Evolutionary conservation across 257 asterid genomes (phyloP).

Genomic region (Solanum tacnaense): DNA sequence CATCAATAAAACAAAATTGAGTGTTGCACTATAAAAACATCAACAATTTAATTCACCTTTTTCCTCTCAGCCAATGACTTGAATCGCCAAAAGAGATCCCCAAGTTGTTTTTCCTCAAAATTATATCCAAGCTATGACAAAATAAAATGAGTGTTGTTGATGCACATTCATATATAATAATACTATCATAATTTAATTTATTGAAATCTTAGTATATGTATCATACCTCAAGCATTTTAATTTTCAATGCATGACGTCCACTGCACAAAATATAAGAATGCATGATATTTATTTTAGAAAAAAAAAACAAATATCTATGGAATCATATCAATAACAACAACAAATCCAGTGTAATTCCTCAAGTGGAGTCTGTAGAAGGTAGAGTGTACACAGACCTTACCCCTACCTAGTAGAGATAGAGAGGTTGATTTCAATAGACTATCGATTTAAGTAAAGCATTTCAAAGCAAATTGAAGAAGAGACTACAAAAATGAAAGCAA

Average conservation of each 20-base stretch:
- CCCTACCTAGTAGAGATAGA: neutral
- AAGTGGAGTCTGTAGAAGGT: neutral
- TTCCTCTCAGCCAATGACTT: slow-evolving; percentile 78
- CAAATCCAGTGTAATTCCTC: neutral
- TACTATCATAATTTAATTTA: neutral
- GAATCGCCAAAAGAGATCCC: slow-evolving; percentile 74
- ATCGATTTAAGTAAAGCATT: neutral
- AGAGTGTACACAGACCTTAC: neutral
- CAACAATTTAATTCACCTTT: slow-evolving; percentile 34
- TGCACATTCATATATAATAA: neutral
- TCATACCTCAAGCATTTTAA: slow-evolving; percentile 70
- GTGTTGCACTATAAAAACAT: neutral
- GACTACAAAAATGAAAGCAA: too few species aligned
- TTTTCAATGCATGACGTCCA: slow-evolving; percentile 90
- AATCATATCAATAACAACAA: neutral
- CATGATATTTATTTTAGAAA: neutral
- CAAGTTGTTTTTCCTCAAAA: slow-evolving; percentile 70
- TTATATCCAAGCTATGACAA: slow-evolving; percentile 71
- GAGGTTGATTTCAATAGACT: too few species aligned
- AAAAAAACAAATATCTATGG: too few species aligned
- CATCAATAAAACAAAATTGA: too few species aligned
- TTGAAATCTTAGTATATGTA: neutral
- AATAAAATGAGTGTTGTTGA: neutral
- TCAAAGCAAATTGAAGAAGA: neutral
- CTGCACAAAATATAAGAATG: slow-evolving; percentile 21